These are phyloP conservation scores for Athelia sp. DNA, from an alignment of 1,284 basidiomycete genomes.

Conservation along the genomic window DNA sequence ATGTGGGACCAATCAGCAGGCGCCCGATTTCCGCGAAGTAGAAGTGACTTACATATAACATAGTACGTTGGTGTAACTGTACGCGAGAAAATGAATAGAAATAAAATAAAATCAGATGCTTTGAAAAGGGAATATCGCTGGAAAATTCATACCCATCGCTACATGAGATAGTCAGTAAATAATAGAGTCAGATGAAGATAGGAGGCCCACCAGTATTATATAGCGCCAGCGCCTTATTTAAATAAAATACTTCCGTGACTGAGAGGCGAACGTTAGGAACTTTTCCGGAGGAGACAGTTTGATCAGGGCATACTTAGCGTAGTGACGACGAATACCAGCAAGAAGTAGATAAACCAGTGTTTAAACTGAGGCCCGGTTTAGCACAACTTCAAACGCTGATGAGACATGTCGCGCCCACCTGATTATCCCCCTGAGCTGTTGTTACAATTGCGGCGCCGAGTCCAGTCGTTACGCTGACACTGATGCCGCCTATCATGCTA, in stretches of 20 bases:
- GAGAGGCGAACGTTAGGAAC: slow-evolving; percentile 17
- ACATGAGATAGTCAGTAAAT: slow-evolving; percentile 17
- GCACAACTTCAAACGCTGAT: background rate
- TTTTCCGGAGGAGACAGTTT: too few relatives aligned
- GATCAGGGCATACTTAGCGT: slow-evolving; percentile 55
- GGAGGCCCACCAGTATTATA: slow-evolving; percentile 83
- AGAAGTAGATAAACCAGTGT: slow-evolving; percentile 84
- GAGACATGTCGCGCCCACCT: slow-evolving; percentile 40
- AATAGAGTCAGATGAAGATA: slow-evolving; percentile 5
- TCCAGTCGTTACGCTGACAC: slow-evolving; percentile 93
- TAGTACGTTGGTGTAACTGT: slow-evolving; percentile 89
- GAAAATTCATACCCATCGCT: slow-evolving; percentile 66
- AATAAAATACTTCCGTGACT: slow-evolving; percentile 92
- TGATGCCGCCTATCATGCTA: slow-evolving; percentile 94
- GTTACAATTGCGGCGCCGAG: slow-evolving; percentile 90
- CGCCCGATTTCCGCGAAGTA: background rate
- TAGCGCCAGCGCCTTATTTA: slow-evolving; percentile 94
- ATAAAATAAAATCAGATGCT: too few relatives aligned
- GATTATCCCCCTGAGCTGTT: slow-evolving; percentile 81
- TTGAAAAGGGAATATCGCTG: slow-evolving; percentile 2
- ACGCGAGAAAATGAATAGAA: too few relatives aligned
- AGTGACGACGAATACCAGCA: slow-evolving; percentile 79
- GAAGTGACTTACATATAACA: slow-evolving; percentile 64
- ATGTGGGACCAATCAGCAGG: slow-evolving; percentile 15
- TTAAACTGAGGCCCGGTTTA: slow-evolving; percentile 47